These are phyloP conservation scores for Beauveria brongniartii DNA, from an alignment of 2,329 filamentous ascomycete genomes.

Conservation along the genomic window DNA sequence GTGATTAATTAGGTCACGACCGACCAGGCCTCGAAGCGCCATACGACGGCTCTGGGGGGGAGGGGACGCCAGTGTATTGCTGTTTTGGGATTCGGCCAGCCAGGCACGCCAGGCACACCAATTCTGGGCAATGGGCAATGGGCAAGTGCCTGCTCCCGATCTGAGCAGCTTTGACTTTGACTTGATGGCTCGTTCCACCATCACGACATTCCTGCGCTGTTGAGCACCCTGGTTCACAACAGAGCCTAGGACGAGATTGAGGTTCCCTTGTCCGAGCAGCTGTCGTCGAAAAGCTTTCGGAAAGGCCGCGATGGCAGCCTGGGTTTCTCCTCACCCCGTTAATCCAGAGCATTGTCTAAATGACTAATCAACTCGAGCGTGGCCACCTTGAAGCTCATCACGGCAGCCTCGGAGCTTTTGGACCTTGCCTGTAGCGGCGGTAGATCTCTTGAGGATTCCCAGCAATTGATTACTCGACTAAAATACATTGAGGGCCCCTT, in stretches of 20 bases:
- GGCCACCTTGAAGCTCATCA: not conserved
- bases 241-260: too few relatives aligned
- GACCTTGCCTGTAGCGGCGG: not conserved
- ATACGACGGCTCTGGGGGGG: not conserved
- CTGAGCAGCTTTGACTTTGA: not conserved
- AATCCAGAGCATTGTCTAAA: not conserved
- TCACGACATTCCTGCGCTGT: not conserved
- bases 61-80: not conserved
- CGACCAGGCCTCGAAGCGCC: not conserved
- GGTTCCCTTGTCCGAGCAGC: not conserved
- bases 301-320: not conserved
- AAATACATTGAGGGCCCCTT: too few relatives aligned
- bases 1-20: not conserved
- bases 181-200: not conserved
- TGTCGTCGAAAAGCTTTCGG: too few relatives aligned
- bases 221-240: not conserved
- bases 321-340: not conserved
- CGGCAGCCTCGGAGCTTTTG: not conserved
- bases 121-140: not conserved
- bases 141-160: not conserved
- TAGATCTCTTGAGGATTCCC: not conserved
- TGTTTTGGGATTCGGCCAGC: not conserved
- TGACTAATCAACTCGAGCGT: not conserved
- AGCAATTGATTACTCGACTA: not conserved
- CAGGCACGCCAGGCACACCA: not conserved